phyloP scores from a whole-genome alignment of 345 rosid genomes.

The Dimocarpus longan region DNA sequence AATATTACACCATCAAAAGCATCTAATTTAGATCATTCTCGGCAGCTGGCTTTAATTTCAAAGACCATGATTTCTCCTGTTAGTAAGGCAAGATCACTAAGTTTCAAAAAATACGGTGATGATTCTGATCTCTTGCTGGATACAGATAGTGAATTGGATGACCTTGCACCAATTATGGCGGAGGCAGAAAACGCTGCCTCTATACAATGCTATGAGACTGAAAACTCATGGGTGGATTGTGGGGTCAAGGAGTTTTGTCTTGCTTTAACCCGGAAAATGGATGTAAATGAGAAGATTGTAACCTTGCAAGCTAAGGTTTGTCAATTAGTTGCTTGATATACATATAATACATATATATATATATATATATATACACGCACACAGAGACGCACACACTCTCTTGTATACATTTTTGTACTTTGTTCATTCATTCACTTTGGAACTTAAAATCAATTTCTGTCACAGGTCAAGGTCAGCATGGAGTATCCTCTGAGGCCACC shows the following conservation, averaged over 20 bases:
- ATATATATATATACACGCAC: too few species aligned
- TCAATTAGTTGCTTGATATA: neutral
- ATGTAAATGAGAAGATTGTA: slow-evolving; percentile 42
- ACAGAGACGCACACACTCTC: neutral
- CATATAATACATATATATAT: too few species aligned
- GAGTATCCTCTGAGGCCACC: slow-evolving; percentile 97
- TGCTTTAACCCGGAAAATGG: slow-evolving; percentile 54
- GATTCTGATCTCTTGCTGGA: slow-evolving; percentile 73
- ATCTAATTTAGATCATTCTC: slow-evolving; percentile 56
- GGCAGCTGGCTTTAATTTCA: slow-evolving; percentile 76
- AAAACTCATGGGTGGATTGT: slow-evolving; percentile 69
- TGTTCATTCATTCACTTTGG: slow-evolving; percentile 20
- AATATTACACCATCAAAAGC: slow-evolving; percentile 42
- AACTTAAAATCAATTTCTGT: slow-evolving; percentile 18
- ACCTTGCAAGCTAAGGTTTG: slow-evolving; percentile 82
- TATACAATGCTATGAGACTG: slow-evolving; percentile 33
- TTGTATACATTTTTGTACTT: neutral
- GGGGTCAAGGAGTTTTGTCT: slow-evolving; percentile 70
- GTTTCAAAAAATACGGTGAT: slow-evolving; percentile 72
- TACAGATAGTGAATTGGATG: slow-evolving; percentile 79
- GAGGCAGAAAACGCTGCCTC: slow-evolving; percentile 44
- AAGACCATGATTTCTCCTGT: slow-evolving; percentile 72
- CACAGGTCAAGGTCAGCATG: slow-evolving; percentile 71
- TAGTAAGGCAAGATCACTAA: slow-evolving; percentile 54
- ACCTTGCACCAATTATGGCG: slow-evolving; percentile 46